Percentiles rank a stretch among this genome's conserved stretches.
These are phyloP conservation scores for Phytophthora sansomeana DNA, from an alignment of 352 stramenopile species.

Conservation along the genomic window DNA sequence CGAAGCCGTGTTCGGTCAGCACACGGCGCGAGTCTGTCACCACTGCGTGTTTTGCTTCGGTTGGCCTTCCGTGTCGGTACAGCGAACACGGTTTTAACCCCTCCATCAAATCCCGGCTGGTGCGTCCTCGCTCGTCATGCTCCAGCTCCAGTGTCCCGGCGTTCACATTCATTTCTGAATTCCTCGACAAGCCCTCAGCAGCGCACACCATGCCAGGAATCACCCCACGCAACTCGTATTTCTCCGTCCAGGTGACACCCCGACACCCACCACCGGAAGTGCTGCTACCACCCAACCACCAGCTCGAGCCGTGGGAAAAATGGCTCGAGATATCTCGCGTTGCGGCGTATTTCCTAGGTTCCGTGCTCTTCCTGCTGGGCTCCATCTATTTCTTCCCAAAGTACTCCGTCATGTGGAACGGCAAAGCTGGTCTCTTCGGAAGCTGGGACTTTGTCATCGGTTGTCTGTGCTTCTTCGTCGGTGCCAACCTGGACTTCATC, in stretches of 20 bases:
- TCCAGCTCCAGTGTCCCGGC: neutral
- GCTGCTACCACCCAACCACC: conserved; percentile 22
- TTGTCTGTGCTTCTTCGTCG: conserved; percentile 71
- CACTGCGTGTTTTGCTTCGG: neutral
- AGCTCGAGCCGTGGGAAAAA: conserved; percentile 54
- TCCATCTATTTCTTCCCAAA: conserved; percentile 88
- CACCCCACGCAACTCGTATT: conserved; percentile 44
- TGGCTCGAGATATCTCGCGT: conserved; percentile 62
- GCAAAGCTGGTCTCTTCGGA: conserved; percentile 64
- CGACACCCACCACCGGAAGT: conserved; percentile 21
- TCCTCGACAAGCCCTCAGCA: neutral
- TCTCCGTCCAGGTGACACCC: conserved; percentile 30
- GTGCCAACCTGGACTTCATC: conserved; percentile 79
- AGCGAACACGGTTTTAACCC: neutral
- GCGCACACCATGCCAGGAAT: conserved; percentile 17
- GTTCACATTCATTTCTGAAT: neutral
- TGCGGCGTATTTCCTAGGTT: conserved; percentile 68
- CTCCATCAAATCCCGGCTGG: neutral
- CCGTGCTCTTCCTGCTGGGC: conserved; percentile 77
- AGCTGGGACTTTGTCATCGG: conserved; percentile 79
- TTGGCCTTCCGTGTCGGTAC: neutral
- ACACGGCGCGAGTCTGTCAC: neutral
- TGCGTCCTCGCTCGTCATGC: too few relatives aligned
- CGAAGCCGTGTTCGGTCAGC: neutral
- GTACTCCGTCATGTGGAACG: conserved; percentile 64